Evolutionary conservation across 164 flowering plant genomes (phyloP).

Genomic region (Nymphaea colorata): DNA sequence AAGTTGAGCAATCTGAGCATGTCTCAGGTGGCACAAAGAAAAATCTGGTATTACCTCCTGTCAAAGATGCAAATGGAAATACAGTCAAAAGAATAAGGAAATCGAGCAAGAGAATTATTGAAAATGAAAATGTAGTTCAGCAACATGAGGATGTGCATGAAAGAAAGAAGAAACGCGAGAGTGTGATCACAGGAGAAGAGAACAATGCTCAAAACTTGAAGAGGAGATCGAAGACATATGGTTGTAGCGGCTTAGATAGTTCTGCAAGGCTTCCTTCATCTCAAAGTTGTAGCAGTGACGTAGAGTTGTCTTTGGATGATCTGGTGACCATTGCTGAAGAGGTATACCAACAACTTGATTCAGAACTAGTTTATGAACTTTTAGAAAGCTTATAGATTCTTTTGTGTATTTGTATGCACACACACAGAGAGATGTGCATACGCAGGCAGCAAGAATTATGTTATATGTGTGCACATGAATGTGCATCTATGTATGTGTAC

Average conservation of each 20-base stretch:
- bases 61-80: slow-evolving; percentile 7
- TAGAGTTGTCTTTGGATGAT: slow-evolving; percentile 47
- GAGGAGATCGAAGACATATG: neutral
- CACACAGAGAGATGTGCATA: neutral
- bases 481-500: neutral
- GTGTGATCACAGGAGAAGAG: neutral
- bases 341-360: slow-evolving; percentile 20
- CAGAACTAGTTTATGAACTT: too few species aligned
- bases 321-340: slow-evolving; percentile 58
- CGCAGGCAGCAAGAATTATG: neutral
- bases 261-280: slow-evolving; percentile 5
- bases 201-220: neutral
- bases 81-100: slow-evolving; percentile 11
- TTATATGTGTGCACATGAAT: neutral
- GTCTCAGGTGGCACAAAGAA: neutral
- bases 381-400: too few species aligned
- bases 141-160: slow-evolving; percentile 2
- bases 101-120: slow-evolving; percentile 5
- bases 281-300: slow-evolving; percentile 20
- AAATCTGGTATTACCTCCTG: neutral
- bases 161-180: slow-evolving; percentile 9
- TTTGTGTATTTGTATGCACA: neutral
- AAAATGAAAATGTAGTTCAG: slow-evolving; percentile 1
- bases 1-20: neutral
- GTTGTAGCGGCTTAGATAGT: slow-evolving; percentile 2